A percentile compares a stretch with the other conserved stretches of the same genome.
phyloP scores from a whole-genome alignment of 345 rosid species.

The Litchi chinensis region DNA sequence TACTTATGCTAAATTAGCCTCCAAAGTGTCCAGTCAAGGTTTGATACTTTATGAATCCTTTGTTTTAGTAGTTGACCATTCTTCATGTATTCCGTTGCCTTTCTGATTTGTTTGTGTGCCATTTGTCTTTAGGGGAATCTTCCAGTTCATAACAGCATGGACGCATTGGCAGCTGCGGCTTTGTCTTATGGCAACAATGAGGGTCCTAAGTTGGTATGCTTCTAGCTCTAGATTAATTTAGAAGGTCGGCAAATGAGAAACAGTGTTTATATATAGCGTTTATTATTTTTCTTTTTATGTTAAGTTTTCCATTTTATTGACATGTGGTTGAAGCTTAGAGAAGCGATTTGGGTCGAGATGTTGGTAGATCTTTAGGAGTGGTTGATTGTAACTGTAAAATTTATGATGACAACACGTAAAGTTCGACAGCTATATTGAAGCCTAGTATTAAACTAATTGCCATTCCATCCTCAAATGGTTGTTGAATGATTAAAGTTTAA shows the following conservation, averaged over 20 bases:
- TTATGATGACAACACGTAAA: neutral
- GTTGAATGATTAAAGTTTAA: neutral
- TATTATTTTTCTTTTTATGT: neutral
- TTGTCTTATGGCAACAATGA: slow-evolving; percentile 76
- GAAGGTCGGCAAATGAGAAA: neutral
- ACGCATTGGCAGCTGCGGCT: slow-evolving; percentile 94
- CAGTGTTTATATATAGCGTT: neutral
- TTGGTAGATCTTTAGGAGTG: neutral
- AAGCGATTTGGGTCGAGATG: neutral
- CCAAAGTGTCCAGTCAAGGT: slow-evolving; percentile 92
- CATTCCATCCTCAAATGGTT: neutral
- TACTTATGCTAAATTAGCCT: slow-evolving; percentile 85
- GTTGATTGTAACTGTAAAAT: neutral
- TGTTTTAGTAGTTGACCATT: neutral
- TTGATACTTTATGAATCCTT: slow-evolving; percentile 13
- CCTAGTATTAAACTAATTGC: neutral
- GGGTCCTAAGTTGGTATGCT: slow-evolving; percentile 82
- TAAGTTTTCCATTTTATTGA: neutral
- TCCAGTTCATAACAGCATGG: slow-evolving; percentile 94
- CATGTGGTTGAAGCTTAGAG: neutral
- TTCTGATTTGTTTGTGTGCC: slow-evolving; percentile 12
- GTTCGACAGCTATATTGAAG: neutral
- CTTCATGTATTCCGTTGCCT: neutral
- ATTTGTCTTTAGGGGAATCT: slow-evolving; percentile 57
- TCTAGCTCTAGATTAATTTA: slow-evolving; percentile 6